phyloP scores from a whole-genome alignment of 2,329 filamentous ascomycete genomes.

The Neopestalotiopsis sp. region DNA sequence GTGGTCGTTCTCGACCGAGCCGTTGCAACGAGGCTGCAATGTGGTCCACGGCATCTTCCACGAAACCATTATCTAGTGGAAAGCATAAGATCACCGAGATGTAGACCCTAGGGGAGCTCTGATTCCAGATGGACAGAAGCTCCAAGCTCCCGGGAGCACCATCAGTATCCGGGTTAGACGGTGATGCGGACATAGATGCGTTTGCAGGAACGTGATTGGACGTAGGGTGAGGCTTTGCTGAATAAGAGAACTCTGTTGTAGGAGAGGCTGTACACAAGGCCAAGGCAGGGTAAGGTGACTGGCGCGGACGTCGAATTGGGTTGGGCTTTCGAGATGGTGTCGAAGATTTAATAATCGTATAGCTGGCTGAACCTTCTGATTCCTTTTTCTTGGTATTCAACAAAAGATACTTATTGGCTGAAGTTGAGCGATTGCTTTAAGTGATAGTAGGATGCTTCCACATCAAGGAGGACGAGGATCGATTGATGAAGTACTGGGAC shows the following conservation, averaged over 20 bases:
- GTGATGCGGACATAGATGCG: conserved; percentile 13
- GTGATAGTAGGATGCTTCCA: neutral
- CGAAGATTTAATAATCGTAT: conserved; percentile 2
- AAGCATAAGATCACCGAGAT: conserved; percentile 40
- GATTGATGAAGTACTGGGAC: neutral
- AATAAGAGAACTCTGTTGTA: neutral
- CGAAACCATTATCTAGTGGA: conserved; percentile 30
- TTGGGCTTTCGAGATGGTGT: neutral
- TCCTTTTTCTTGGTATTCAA: neutral
- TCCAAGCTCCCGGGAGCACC: conserved; percentile 28
- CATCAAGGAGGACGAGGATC: neutral
- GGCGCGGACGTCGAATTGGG: neutral
- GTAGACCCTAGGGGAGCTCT: conserved; percentile 38
- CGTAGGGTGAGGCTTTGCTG: neutral
- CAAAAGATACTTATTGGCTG: neutral
- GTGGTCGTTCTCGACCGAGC: conserved; percentile 33
- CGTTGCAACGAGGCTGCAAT: conserved; percentile 31
- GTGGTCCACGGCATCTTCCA: conserved; percentile 28
- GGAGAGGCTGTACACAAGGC: neutral
- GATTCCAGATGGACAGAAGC: conserved; percentile 38
- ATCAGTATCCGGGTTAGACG: conserved; percentile 15
- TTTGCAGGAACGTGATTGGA: conserved; percentile 2
- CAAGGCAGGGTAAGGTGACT: neutral
- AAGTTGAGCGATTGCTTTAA: neutral
- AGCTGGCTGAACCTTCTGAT: neutral